Evolutionary conservation across 2,329 filamentous ascomycete genomes (phyloP).

Genomic region (Sporothrix phasma): DNA sequence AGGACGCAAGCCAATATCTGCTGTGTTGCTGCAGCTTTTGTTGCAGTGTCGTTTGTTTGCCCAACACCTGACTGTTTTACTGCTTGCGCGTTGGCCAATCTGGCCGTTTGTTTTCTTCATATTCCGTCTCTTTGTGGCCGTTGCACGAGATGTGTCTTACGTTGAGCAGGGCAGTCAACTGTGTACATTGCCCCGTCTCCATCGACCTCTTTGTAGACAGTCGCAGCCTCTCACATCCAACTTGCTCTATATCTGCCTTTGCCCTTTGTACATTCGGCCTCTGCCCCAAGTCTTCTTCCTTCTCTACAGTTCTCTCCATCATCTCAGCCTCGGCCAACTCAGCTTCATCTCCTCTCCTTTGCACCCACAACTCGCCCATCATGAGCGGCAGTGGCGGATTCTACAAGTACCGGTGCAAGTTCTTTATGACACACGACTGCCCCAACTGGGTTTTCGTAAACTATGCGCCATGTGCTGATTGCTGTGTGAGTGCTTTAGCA

Average conservation of each 20-base stretch:
- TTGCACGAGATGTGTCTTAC: not conserved
- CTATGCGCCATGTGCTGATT: constrained; percentile 35
- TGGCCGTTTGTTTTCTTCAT: not conserved
- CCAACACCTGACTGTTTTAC: not conserved
- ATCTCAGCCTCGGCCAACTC: not conserved
- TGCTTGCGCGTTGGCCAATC: not conserved
- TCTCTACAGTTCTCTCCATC: not conserved
- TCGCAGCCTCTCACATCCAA: not conserved
- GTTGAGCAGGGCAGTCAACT: not conserved
- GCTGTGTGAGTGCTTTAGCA: constrained; percentile 37
- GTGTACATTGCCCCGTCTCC: not conserved
- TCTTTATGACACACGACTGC: constrained; percentile 40
- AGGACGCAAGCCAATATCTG: not conserved
- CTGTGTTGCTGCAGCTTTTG: not conserved
- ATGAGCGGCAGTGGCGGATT: constrained; percentile 35
- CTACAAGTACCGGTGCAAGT: constrained; percentile 43
- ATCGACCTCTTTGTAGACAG: not conserved
- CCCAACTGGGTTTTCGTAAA: constrained; percentile 41
- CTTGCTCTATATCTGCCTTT: not conserved
- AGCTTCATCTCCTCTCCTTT: too few species aligned
- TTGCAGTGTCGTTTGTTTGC: not conserved
- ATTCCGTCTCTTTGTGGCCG: not conserved
- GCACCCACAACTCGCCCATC: constrained; percentile 12
- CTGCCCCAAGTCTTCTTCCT: not conserved
- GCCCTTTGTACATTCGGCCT: not conserved